Evolutionary conservation across 140 eudicot genomes (phyloP).

Genomic region (Erigeron philadelphicus): DNA sequence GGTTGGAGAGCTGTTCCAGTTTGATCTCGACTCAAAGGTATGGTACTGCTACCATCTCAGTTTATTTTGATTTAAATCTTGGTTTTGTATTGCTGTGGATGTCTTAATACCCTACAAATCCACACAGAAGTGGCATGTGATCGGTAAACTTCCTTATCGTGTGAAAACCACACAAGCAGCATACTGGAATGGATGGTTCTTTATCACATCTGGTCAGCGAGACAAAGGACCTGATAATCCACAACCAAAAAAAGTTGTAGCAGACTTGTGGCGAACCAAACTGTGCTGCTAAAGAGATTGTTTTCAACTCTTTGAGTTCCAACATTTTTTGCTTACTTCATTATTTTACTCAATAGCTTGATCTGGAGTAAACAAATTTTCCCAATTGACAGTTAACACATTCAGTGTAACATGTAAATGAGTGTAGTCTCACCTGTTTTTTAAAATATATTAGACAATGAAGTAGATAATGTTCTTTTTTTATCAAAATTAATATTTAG

Average conservation of each 20-base stretch:
- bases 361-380: conserved; percentile 7
- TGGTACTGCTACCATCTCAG: not conserved
- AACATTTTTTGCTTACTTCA: not conserved
- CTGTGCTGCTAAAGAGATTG: conserved; percentile 29
- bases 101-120: not conserved
- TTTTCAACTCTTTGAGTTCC: not conserved
- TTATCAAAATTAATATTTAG: not conserved
- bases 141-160: conserved; percentile 90
- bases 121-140: conserved; percentile 76
- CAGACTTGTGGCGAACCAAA: conserved; percentile 88
- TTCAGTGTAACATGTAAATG: not conserved
- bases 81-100: not conserved
- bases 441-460: too few species aligned
- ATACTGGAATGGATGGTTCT: conserved; percentile 81
- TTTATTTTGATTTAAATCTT: not conserved
- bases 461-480: too few species aligned
- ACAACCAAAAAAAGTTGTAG: conserved; percentile 75
- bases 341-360: conserved; percentile 6
- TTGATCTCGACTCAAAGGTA: conserved; percentile 66
- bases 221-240: conserved; percentile 90
- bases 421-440: not conserved
- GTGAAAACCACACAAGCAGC: conserved; percentile 89
- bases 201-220: conserved; percentile 91
- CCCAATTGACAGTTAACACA: conserved; percentile 7
- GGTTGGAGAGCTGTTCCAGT: conserved; percentile 70